Base-by-base conservation (phyloP, 108 stramenopile species). In the Cyclostephanos invisitatus region DNA sequence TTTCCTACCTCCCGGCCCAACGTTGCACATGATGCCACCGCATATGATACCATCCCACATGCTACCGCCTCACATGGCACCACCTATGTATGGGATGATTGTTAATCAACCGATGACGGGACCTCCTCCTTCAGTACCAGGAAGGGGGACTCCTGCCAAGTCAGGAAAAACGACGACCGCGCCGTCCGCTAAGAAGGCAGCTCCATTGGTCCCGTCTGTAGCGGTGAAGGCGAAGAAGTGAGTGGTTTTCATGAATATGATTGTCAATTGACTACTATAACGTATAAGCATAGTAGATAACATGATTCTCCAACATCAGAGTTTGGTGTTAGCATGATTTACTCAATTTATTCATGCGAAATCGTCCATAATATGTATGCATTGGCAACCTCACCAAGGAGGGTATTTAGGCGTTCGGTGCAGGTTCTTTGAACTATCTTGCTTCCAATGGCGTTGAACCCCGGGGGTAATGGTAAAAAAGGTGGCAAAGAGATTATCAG, bases 371-470 rank as follows among this genome's bases (percentile, higher is more conserved):
- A 24, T 2, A 61, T 15, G 56, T 85, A 85, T 48, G 78, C 82
- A 42, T 40, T 51, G 47, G 71, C 53, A 14, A 80, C 24, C 20
- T 75, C 57, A 18, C 50, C 18, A 59, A 85, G 27, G 35, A 71
- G 66, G 40, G 73, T 28, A 36, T 72, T 44, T 20, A 80, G 35
- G 38, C 85, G 59, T 11, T 67, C 62, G 22, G 56, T 59, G 44
- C 85, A 80, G 17, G 85, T 76, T 29, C 75, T n/a, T 61, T 70
- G 56, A 7, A 85, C 80, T 69, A 85, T 85, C 17, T 73, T 66
- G 72, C 70, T 63, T 40, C 85, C 85, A 57, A 85, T 77, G 0
- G 71, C 20, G 69, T 83, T 83, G 44, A 85, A 85, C 15, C 85
- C 85, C 8, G 85, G 85, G 9, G 85, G 85, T 12, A 85, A 18